Percentiles rank a stretch among this genome's conserved stretches.
Evolutionary conservation across 2,329 filamentous ascomycete genomes (phyloP).

Genomic region (Purpureocillium lavendulum): DNA sequence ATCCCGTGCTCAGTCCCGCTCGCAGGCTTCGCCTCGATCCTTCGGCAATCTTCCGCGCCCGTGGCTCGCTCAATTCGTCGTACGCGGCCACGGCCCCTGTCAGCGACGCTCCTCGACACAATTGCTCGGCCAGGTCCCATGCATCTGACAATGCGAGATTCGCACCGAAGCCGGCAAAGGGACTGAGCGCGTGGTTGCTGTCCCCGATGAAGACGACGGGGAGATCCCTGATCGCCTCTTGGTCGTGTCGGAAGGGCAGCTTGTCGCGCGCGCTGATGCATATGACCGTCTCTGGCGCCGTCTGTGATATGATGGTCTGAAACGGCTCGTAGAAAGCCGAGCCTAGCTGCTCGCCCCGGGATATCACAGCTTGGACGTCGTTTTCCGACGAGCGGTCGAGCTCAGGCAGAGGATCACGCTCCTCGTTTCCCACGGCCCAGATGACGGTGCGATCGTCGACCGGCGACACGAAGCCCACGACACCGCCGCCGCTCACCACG

Average conservation of each 20-base stretch:
- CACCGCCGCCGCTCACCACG: slow-evolving; percentile 27
- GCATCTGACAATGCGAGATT: slow-evolving; percentile 39
- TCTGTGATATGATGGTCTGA: slow-evolving; percentile 26
- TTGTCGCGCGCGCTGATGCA: slow-evolving; percentile 35
- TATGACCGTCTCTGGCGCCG: slow-evolving; percentile 26
- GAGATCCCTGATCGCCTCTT: slow-evolving; percentile 8
- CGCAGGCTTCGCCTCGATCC: slow-evolving; percentile 14
- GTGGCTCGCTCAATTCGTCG: slow-evolving; percentile 25
- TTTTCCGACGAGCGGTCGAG: slow-evolving; percentile 9
- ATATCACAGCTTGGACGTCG: slow-evolving; percentile 19
- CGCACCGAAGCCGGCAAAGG: slow-evolving; percentile 40
- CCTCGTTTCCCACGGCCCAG: slow-evolving; percentile 32
- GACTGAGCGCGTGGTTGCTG: slow-evolving; percentile 39
- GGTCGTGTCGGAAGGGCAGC: slow-evolving; percentile 28
- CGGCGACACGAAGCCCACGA: slow-evolving; percentile 35
- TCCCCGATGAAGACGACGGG: slow-evolving; percentile 39
- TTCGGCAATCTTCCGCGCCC: slow-evolving; percentile 17
- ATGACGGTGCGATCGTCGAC: slow-evolving; percentile 29
- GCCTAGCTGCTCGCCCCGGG: slow-evolving; percentile 22
- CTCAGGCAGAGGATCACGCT: slow-evolving; percentile 9
- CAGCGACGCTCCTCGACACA: slow-evolving; percentile 20
- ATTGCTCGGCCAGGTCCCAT: slow-evolving; percentile 33
- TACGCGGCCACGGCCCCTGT: slow-evolving; percentile 20
- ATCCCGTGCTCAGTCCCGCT: slow-evolving; percentile 15
- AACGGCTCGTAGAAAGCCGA: slow-evolving; percentile 29